Evolutionary conservation across 352 stramenopile species (phyloP).

Genomic region (Pythium rishiriense): DNA sequence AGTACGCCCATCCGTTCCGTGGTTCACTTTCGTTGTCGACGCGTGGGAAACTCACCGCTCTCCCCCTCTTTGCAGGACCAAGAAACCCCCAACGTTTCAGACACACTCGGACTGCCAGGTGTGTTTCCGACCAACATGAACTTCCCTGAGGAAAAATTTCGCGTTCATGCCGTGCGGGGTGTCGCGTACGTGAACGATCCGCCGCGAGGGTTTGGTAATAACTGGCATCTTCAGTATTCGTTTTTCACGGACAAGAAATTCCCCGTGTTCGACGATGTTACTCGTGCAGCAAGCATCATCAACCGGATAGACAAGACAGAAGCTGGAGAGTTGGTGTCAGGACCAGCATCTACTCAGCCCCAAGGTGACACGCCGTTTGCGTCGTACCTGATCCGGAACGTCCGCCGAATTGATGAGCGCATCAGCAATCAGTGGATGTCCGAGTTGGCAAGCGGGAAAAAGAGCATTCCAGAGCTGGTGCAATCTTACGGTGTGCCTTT

Average conservation of each 20-base stretch:
- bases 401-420: constrained; percentile 76
- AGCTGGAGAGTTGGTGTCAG: background rate
- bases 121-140: constrained; percentile 76
- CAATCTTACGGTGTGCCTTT: constrained; percentile 80
- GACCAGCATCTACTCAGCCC: background rate
- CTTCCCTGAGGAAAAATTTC: constrained; percentile 83
- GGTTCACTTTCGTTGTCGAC: background rate
- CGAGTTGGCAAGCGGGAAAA: constrained; percentile 63
- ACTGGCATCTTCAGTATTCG: constrained; percentile 86
- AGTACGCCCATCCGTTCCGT: background rate
- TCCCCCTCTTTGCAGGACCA: constrained; percentile 41
- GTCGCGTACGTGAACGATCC: constrained; percentile 76
- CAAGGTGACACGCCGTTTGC: constrained; percentile 58
- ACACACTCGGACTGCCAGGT: constrained; percentile 69
- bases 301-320: constrained; percentile 30
- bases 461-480: constrained; percentile 68
- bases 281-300: constrained; percentile 52
- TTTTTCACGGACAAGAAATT: constrained; percentile 81
- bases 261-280: constrained; percentile 70
- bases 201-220: constrained; percentile 71
- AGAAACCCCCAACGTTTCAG: constrained; percentile 61
- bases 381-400: constrained; percentile 81
- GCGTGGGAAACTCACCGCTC: background rate
- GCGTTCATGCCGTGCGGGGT: constrained; percentile 67
- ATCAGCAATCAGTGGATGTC: constrained; percentile 82